Percentiles rank a stretch among this genome's conserved stretches.
Evolutionary conservation across 1,284 basidiomycete species (phyloP).

Genomic region (Taiwanofungus camphoratus): DNA sequence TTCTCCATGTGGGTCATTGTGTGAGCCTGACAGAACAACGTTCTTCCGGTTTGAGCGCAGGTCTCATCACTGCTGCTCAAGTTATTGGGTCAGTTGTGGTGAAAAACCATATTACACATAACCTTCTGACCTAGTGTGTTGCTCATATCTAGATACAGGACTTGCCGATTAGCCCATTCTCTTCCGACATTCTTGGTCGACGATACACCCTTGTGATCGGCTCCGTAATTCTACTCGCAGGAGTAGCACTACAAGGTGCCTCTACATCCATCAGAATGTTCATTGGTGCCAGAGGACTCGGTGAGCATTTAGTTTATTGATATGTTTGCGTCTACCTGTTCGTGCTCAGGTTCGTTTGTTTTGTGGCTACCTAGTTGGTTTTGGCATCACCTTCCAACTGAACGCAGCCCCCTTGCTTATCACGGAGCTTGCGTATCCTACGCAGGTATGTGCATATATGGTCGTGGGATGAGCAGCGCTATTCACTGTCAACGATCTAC

Average conservation of each 20-base stretch:
- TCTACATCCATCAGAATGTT: constrained; percentile 46
- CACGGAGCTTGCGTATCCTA: constrained; percentile 69
- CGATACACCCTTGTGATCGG: constrained; percentile 53
- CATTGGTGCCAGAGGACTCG: constrained; percentile 50
- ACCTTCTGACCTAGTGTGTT: constrained; percentile 1
- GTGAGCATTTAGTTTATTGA: constrained; percentile 31
- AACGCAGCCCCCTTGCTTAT: constrained; percentile 62
- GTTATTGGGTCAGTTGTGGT: constrained; percentile 54
- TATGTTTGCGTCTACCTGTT: not conserved
- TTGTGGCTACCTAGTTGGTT: constrained; percentile 40
- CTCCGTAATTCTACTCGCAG: constrained; percentile 53
- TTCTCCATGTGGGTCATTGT: no score
- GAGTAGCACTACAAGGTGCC: constrained; percentile 50
- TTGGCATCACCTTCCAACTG: constrained; percentile 56
- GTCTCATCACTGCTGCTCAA: constrained; percentile 57
- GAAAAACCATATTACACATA: constrained; percentile 15
- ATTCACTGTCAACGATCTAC: not conserved
- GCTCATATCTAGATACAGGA: constrained; percentile 29
- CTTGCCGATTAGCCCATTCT: constrained; percentile 51
- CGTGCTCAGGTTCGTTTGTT: no score
- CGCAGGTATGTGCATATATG: constrained; percentile 38
- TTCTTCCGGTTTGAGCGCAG: constrained; percentile 26
- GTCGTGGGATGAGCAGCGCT: no score
- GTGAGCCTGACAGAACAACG: not conserved
- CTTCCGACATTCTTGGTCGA: constrained; percentile 54